These are phyloP conservation scores for Exophiala xenobiotica DNA, from an alignment of 2,329 filamentous ascomycete genomes.

Conservation along the genomic window DNA sequence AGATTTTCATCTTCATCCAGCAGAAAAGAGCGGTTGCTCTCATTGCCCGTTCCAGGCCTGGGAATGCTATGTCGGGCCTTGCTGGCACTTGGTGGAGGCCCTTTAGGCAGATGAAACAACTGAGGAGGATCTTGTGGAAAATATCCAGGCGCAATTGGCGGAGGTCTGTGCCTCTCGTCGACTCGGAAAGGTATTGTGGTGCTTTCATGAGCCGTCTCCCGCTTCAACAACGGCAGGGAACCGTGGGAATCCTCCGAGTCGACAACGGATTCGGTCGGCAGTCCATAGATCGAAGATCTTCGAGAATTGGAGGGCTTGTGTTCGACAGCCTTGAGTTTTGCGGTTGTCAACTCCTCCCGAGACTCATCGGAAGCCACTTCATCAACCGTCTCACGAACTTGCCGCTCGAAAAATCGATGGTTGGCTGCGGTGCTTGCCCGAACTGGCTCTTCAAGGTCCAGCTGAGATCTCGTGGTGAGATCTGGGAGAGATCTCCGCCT, in stretches of 20 bases:
- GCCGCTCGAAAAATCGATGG: neutral
- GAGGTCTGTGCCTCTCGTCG: neutral
- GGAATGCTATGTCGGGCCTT: conserved; percentile 33
- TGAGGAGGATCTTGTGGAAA: conserved; percentile 26
- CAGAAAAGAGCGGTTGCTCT: conserved; percentile 47
- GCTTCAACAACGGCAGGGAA: conserved; percentile 73
- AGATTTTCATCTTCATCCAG: conserved; percentile 55
- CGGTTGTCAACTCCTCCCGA: conserved; percentile 7
- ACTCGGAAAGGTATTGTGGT: neutral
- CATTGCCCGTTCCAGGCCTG: conserved; percentile 25
- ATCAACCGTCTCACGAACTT: conserved; percentile 9
- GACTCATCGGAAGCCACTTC: conserved; percentile 14
- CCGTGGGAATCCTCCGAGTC: conserved; percentile 72
- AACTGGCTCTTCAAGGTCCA: neutral
- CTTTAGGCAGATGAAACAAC: conserved; percentile 26
- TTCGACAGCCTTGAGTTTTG: neutral
- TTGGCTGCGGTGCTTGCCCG: neutral
- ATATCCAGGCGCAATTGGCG: conserved; percentile 20
- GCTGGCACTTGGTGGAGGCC: conserved; percentile 29
- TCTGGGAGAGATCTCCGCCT: conserved; percentile 24
- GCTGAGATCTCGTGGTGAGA: conserved; percentile 10
- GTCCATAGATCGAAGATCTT: conserved; percentile 33
- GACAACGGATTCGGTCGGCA: conserved; percentile 48
- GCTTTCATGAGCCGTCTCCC: conserved; percentile 44
- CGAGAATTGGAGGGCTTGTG: conserved; percentile 14